Conservation (phyloP, 2,329 filamentous ascomycete species). For the Epicoccum nigrum region DNA sequence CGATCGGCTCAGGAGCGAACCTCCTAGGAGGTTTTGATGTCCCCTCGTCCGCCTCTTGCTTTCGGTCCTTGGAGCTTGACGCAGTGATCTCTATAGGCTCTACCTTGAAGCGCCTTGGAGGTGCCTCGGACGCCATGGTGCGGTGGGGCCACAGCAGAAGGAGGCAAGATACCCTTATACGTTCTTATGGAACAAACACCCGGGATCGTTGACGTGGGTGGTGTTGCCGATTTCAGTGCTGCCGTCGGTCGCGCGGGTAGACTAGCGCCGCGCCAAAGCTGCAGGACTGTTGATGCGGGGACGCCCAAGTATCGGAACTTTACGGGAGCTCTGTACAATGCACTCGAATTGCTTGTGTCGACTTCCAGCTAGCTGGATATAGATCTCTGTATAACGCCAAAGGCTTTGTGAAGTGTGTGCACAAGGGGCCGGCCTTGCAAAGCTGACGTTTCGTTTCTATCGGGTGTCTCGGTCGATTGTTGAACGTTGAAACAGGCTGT, state of each 20-base stretch:
- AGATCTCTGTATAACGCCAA: conserved; percentile 1
- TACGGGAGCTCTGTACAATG: conserved; percentile 20
- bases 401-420: too few relatives aligned
- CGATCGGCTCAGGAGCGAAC: conserved; percentile 73
- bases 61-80: conserved; percentile 64
- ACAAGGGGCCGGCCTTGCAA: conserved; percentile 3
- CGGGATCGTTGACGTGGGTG: conserved; percentile 23
- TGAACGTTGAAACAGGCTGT: conserved; percentile 13
- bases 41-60: conserved; percentile 60
- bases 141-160: conserved; percentile 4
- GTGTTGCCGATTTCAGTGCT: conserved; percentile 19
- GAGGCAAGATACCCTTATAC: conserved; percentile 11
- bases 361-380: too few relatives aligned
- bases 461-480: conserved; percentile 1
- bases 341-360: neutral
- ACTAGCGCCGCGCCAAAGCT: conserved; percentile 26
- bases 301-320: conserved; percentile 26
- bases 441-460: neutral
- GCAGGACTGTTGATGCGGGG: conserved; percentile 30
- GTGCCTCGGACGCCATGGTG: conserved; percentile 39
- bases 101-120: conserved; percentile 46
- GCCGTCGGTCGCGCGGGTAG: conserved; percentile 25
- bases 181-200: conserved; percentile 5
- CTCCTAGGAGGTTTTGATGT: conserved; percentile 49
- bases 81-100: conserved; percentile 46